Evolutionary conservation across 2,329 filamentous ascomycete genomes (phyloP).

Genomic region (Pseudophaeomoniella oleicola): DNA sequence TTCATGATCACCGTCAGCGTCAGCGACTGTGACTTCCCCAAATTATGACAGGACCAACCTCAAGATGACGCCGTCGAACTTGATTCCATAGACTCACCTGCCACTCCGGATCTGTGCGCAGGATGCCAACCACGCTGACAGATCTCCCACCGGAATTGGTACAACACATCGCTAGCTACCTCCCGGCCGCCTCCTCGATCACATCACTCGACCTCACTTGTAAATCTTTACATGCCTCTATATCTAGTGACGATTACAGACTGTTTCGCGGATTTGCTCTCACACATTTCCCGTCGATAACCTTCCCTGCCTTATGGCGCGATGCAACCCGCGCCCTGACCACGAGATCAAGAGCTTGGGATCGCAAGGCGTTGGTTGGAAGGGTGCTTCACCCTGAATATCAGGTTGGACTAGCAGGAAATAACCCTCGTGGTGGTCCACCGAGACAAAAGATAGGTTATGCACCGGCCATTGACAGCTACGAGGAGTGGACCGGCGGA

Average conservation of each 20-base stretch:
- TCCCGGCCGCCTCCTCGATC: constrained; percentile 31
- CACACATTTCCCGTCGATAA: constrained; percentile 30
- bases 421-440: constrained; percentile 21
- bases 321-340: constrained; percentile 40
- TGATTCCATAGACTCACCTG: too few species aligned
- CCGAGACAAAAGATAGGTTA: constrained; percentile 40
- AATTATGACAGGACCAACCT: too few species aligned
- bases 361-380: constrained; percentile 40
- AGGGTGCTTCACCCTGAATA: constrained; percentile 33
- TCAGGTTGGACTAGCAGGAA: not conserved
- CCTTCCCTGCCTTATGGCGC: constrained; percentile 27
- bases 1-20: too few species aligned
- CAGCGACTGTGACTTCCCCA: too few species aligned
- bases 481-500: constrained; percentile 34
- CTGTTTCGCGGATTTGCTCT: constrained; percentile 31
- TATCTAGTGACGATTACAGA: constrained; percentile 33
- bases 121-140: constrained; percentile 9
- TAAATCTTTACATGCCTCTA: constrained; percentile 27
- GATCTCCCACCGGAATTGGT: constrained; percentile 28
- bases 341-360: constrained; percentile 41
- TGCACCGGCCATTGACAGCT: constrained; percentile 42
- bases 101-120: too few species aligned
- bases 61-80: too few species aligned
- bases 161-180: constrained; percentile 22
- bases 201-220: constrained; percentile 30